These are phyloP conservation scores for Fonsecaea erecta DNA, from an alignment of 2,329 filamentous ascomycete species.

Conservation along the genomic window DNA sequence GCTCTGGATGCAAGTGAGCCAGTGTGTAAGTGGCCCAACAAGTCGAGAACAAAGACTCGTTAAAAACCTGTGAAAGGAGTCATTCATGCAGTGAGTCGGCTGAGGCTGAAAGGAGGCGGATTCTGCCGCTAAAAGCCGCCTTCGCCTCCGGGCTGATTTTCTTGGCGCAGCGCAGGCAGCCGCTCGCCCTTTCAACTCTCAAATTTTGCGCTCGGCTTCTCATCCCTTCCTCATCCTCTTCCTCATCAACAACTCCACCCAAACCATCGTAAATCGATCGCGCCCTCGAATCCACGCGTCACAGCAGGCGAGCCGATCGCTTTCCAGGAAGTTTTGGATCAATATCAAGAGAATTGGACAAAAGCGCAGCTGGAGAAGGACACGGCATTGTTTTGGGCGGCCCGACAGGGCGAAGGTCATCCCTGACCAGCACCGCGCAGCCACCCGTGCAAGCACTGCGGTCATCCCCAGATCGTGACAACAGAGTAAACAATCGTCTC, in stretches of 20 bases:
- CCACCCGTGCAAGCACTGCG: conserved; percentile 32
- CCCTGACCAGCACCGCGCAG: conserved; percentile 34
- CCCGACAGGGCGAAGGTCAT: conserved; percentile 37
- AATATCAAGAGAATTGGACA: conserved; percentile 29
- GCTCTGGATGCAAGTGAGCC: too few species aligned
- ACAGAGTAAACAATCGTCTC: conserved; percentile 33
- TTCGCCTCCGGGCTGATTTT: background rate
- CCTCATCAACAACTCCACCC: conserved; percentile 27
- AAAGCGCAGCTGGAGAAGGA: conserved; percentile 34
- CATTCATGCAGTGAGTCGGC: background rate
- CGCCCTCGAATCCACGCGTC: conserved; percentile 29
- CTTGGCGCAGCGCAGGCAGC: conserved; percentile 2
- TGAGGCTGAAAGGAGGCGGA: background rate
- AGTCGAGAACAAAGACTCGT: background rate
- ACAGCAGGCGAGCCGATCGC: conserved; percentile 30
- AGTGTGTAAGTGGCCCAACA: background rate
- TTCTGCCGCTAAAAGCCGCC: background rate
- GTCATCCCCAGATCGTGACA: conserved; percentile 29
- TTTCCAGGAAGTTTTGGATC: conserved; percentile 33
- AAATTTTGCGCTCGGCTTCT: conserved; percentile 24
- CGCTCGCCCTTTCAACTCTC: conserved; percentile 15
- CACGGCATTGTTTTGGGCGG: conserved; percentile 34
- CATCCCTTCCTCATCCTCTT: conserved; percentile 26
- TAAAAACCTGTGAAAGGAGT: background rate
- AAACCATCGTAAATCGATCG: conserved; percentile 34